A percentile compares a stretch with the other conserved stretches of the same genome.
Evolutionary conservation across 169 alveolate species (phyloP).

Genomic region (Plasmodium vivax): DNA sequence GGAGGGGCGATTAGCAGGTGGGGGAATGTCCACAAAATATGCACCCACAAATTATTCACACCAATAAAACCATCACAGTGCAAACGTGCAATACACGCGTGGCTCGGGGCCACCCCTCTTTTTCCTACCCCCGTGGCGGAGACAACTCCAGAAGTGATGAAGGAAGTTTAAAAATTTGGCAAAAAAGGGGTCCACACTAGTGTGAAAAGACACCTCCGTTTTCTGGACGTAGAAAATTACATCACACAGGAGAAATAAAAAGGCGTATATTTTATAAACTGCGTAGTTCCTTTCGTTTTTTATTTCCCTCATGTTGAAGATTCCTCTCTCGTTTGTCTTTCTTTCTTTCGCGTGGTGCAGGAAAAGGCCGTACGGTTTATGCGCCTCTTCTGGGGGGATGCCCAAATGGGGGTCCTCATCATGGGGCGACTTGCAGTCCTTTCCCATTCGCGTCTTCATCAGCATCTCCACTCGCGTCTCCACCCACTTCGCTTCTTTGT

Average conservation of each 20-base stretch:
- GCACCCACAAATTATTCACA: background rate
- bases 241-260: constrained; percentile 10
- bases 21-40: too few relatives aligned
- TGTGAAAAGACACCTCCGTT: background rate
- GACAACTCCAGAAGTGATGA: background rate
- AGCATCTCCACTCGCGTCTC: too few relatives aligned
- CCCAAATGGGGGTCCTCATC: too few relatives aligned
- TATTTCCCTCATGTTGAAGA: constrained; percentile 8
- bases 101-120: background rate
- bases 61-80: background rate
- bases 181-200: background rate
- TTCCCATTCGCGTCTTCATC: too few relatives aligned
- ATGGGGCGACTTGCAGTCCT: too few relatives aligned
- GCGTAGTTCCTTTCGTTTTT: background rate
- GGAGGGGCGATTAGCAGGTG: too few relatives aligned
- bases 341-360: background rate
- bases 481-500: too few relatives aligned
- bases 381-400: too few relatives aligned
- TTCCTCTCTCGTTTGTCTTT: constrained; percentile 15
- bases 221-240: background rate
- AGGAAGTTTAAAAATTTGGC: background rate
- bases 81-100: background rate
- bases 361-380: background rate
- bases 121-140: background rate
- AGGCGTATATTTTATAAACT: background rate